Evolutionary conservation across 805 yeast genomes (phyloP).

Genomic region (Hanseniaspora vineae): DNA sequence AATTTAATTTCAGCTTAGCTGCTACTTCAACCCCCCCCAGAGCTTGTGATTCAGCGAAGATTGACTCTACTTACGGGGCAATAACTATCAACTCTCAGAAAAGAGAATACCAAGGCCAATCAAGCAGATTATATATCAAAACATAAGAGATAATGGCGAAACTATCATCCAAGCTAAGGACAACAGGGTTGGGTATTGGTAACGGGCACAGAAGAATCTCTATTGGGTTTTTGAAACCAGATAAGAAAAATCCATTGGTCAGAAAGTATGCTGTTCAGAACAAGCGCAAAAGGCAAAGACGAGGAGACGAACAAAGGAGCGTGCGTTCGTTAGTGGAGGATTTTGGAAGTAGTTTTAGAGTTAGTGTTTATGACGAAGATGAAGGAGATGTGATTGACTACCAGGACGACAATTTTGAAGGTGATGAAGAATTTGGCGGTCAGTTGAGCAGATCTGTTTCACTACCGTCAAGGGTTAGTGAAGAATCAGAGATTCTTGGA

Average conservation of each 20-base stretch:
- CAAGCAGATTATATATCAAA: too few species aligned
- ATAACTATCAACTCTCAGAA: too few species aligned
- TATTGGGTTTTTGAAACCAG: slow-evolving; percentile 27
- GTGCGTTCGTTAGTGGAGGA: slow-evolving; percentile 29
- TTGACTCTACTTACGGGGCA: too few species aligned
- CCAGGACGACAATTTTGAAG: slow-evolving; percentile 14
- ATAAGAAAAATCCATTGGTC: slow-evolving; percentile 30
- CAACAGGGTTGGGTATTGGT: slow-evolving; percentile 31
- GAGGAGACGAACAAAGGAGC: slow-evolving; percentile 25
- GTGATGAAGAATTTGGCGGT: slow-evolving; percentile 20
- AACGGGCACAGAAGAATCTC: slow-evolving; percentile 28
- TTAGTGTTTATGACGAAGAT: slow-evolving; percentile 2
- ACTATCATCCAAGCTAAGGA: slow-evolving; percentile 26
- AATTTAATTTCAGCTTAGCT: too few species aligned
- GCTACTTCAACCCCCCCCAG: too few species aligned
- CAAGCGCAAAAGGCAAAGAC: slow-evolving; percentile 12
- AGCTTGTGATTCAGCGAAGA: too few species aligned
- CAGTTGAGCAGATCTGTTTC: slow-evolving; percentile 29
- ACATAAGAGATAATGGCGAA: slow-evolving; percentile 15
- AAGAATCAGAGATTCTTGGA: slow-evolving; percentile 9
- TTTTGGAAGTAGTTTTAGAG: slow-evolving; percentile 18
- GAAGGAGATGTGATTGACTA: slow-evolving; percentile 8
- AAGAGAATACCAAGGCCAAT: too few species aligned
- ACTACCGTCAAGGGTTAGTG: slow-evolving; percentile 28
- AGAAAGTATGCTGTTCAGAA: slow-evolving; percentile 1